Evolutionary conservation across 1,284 basidiomycete genomes (phyloP).

Genomic region (Trichosporon sp.): DNA sequence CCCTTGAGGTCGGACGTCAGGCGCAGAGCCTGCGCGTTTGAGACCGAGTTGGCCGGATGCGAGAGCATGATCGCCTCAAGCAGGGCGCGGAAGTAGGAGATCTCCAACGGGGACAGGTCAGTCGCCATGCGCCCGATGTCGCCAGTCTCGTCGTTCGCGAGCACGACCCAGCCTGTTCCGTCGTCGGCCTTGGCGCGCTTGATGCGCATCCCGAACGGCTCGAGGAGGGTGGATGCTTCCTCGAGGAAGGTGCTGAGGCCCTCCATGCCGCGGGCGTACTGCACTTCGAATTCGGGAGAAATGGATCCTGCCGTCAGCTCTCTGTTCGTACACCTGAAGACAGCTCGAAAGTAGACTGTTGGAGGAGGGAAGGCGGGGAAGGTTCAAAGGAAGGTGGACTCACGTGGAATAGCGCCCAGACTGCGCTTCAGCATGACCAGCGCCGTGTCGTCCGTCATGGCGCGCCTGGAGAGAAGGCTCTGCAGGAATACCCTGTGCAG

Average conservation of each 20-base stretch:
- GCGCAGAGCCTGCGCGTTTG: slow-evolving; percentile 28
- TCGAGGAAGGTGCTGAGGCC: slow-evolving; percentile 30
- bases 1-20: slow-evolving; percentile 19
- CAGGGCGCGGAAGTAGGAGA: slow-evolving; percentile 38
- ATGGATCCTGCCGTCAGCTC: slow-evolving; percentile 19
- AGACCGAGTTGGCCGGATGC: slow-evolving; percentile 43
- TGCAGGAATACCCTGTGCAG: slow-evolving; percentile 43
- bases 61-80: slow-evolving; percentile 38
- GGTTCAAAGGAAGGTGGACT: not conserved
- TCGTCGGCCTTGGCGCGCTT: slow-evolving; percentile 30
- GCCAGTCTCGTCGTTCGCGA: slow-evolving; percentile 36
- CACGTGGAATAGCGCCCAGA: slow-evolving; percentile 25
- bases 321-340: not conserved
- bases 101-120: slow-evolving; percentile 38
- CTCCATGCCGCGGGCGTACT: slow-evolving; percentile 16
- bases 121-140: slow-evolving; percentile 34
- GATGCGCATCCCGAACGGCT: slow-evolving; percentile 33
- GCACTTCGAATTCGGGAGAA: slow-evolving; percentile 24
- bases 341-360: not conserved
- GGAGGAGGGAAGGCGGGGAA: not conserved
- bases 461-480: slow-evolving; percentile 36
- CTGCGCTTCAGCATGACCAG: slow-evolving; percentile 42
- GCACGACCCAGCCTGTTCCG: slow-evolving; percentile 28
- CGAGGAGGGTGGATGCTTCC: slow-evolving; percentile 31
- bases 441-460: slow-evolving; percentile 31